phyloP scores from a whole-genome alignment of 306 rosid species.

The Leucaena leucocephala region DNA sequence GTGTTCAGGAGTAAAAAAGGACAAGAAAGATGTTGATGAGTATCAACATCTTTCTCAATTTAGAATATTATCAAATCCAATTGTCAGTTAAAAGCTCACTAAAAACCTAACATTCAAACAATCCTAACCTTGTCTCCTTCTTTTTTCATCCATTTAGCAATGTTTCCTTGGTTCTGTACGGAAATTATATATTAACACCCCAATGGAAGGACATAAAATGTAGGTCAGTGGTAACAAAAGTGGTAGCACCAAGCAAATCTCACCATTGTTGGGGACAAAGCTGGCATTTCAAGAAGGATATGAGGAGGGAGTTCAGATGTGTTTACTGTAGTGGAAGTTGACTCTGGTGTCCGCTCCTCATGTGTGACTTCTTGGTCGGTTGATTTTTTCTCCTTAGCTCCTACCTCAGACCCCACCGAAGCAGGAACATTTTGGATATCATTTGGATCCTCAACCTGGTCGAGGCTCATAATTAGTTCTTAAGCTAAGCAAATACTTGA shows the following conservation, averaged over 20 bases:
- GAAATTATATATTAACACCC: constrained; percentile 29
- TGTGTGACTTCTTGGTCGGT: constrained; percentile 45
- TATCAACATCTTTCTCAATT: constrained; percentile 25
- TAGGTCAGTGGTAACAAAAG: constrained; percentile 26
- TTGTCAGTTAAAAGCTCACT: constrained; percentile 14
- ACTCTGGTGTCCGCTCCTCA: constrained; percentile 55
- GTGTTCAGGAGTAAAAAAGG: neutral
- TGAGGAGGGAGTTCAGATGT: constrained; percentile 86
- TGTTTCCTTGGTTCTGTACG: constrained; percentile 87
- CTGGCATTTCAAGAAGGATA: constrained; percentile 82
- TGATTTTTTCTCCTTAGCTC: constrained; percentile 49
- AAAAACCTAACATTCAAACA: constrained; percentile 33
- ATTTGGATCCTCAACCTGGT: constrained; percentile 85
- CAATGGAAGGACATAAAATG: constrained; percentile 34
- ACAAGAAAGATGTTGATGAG: constrained; percentile 25
- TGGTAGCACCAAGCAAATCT: constrained; percentile 31
- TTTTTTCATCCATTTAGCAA: constrained; percentile 83
- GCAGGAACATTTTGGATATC: constrained; percentile 81
- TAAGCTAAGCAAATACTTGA: constrained; percentile 39
- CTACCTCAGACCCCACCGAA: constrained; percentile 50
- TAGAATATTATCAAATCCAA: constrained; percentile 23
- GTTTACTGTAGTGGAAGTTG: constrained; percentile 54
- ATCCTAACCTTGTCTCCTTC: constrained; percentile 96
- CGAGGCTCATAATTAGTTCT: constrained; percentile 47
- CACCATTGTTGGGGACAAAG: constrained; percentile 98